Percentiles rank a stretch among this genome's conserved stretches.
Conservation (phyloP, 2,329 filamentous ascomycete genomes). For the Xylaria sp. region DNA sequence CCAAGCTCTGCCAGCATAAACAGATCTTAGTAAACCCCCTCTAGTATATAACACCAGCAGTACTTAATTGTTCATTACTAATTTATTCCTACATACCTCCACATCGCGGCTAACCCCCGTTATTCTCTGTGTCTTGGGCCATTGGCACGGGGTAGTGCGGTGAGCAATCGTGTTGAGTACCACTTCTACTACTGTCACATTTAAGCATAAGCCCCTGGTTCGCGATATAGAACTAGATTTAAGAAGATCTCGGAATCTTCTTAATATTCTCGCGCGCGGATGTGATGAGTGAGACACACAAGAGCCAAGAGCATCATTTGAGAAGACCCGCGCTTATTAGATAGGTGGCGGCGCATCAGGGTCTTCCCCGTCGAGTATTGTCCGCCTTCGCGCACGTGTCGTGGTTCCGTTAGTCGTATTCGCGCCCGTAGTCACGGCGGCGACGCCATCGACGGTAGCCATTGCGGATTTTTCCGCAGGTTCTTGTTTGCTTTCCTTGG, state of each 20-base stretch:
- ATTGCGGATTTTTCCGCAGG: slow-evolving; percentile 46
- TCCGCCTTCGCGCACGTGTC: slow-evolving; percentile 44
- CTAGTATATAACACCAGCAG: slow-evolving; percentile 33
- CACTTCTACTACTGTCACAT: slow-evolving; percentile 4
- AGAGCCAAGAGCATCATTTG: background rate
- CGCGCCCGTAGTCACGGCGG: slow-evolving; percentile 50
- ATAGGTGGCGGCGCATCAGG: slow-evolving; percentile 49
- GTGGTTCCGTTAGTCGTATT: slow-evolving; percentile 43
- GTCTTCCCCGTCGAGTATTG: slow-evolving; percentile 50
- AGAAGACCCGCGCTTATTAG: slow-evolving; percentile 29
- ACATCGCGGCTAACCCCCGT: background rate
- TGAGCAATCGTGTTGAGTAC: background rate
- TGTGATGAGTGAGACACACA: slow-evolving; percentile 7
- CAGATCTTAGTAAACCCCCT: slow-evolving; percentile 24
- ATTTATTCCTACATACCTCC: slow-evolving; percentile 17
- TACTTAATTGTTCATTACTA: slow-evolving; percentile 34
- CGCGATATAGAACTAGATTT: background rate
- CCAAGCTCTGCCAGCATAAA: slow-evolving; percentile 29
- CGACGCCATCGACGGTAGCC: slow-evolving; percentile 40
- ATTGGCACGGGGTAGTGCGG: background rate
- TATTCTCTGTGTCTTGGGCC: background rate
- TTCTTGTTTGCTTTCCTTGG: slow-evolving; percentile 54
- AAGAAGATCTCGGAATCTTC: background rate
- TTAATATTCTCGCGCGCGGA: slow-evolving; percentile 8
- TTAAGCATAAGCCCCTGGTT: background rate